Percentiles rank a stretch among this genome's conserved stretches.
phyloP scores from a whole-genome alignment of 2,329 filamentous ascomycete species.

The Tolypocladium tropicale region DNA sequence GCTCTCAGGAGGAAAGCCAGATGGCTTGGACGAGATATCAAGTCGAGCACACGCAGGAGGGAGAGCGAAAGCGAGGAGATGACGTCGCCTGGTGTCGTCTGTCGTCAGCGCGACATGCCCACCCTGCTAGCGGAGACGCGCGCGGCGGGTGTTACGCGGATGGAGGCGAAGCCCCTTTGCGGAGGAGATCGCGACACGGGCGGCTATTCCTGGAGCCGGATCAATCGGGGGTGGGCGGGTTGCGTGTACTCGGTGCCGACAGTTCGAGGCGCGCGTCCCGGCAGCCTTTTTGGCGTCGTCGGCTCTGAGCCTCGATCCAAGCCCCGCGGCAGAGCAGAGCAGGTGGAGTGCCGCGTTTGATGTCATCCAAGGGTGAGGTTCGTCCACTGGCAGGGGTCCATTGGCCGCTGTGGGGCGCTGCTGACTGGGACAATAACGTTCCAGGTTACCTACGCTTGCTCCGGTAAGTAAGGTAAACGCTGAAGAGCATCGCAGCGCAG shows the following conservation, averaged over 20 bases:
- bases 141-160: not conserved
- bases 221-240: not conserved
- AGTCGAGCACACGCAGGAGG: not conserved
- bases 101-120: not conserved
- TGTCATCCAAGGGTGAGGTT: not conserved
- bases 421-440: too few species aligned
- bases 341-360: not conserved
- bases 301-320: slow-evolving; percentile 13
- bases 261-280: not conserved
- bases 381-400: not conserved
- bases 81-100: not conserved
- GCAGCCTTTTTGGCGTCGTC: slow-evolving; percentile 2
- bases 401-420: not conserved
- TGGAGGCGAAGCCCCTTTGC: not conserved
- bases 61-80: not conserved
- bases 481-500: not conserved
- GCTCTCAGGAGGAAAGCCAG: not conserved
- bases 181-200: not conserved
- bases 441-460: too few species aligned
- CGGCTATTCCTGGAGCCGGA: not conserved
- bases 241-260: not conserved
- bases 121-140: not conserved
- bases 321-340: not conserved
- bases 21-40: not conserved
- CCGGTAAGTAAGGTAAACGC: not conserved